Evolutionary conservation across 768 basidiomycete genomes (phyloP), one percentile per base, ranked within the genome.

Genomic region (Phanerochaete sordida): DNA sequence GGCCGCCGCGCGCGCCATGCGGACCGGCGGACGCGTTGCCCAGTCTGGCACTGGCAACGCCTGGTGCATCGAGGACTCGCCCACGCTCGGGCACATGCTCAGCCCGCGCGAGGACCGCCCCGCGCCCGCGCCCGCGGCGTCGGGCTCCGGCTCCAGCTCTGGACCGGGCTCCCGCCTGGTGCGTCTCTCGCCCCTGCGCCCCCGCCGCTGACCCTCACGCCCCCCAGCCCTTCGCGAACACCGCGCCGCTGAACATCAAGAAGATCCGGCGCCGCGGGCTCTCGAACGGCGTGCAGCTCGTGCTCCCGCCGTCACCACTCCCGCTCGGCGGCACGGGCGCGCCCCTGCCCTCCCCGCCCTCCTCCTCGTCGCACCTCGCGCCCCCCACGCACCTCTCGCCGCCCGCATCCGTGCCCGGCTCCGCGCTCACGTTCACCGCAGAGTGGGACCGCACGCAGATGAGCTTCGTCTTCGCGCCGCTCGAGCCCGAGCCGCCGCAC

Each of bases 1-100:
- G 66, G 67, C 65, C 68, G 70, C 70, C 63, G 70, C 67, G 70
- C 70, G 70, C 62, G 66, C 70, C 62, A 64, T 65, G 62, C 61
- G 66, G 58, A 58, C 52, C 56, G 65, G 64, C 53, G 66, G 62
- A 50, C 49, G 64, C 54, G 52, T 53, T 52, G 53, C 58, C 31
- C 66, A 68, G 63, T 65, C 66, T 52, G 68, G 66, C 27, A 66
- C 67, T 64, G 68, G 61, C 59, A 63, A 66, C 68, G 66, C 68
- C 68, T 67, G 70, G 70, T 63, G 68, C 68, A 68, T 64, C 52
- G 39, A 57, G 60, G 67, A 67, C 55, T 64, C 68, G 21, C 59
- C 66, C 47, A 63, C 59, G 3, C 61, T 65, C 46, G 65, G 62
- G 23, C 43, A 47, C 30, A 61, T 61, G 63, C 45, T 53, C 44